Base-by-base conservation (phyloP, 2,329 filamentous ascomycete genomes). In the Zymoseptoria tritici region DNA sequence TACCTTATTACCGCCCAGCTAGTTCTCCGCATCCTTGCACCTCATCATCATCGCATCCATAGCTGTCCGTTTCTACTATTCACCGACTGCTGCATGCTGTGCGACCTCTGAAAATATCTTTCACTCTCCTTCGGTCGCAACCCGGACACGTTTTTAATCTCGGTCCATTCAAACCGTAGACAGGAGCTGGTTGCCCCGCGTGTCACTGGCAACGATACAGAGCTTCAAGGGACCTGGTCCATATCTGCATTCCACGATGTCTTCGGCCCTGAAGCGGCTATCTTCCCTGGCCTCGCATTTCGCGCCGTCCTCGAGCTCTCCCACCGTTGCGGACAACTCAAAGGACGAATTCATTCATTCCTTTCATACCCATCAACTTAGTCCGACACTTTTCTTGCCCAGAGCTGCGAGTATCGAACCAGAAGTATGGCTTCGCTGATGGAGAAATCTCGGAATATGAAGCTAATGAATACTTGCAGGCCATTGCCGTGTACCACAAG, bases 341-440 rank as follows among this genome's bases (percentile, higher is more conserved):
- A 54, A 57, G 21, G 66, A 68, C n/a, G 65, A 64, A 49, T 65
- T 62, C 64, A 69, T 74, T 61, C 79, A 78, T 64, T 74, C 69
- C 58, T 79, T 79, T 70, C 85, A 91, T 73, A 82, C 89, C 68
- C 89, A 93, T 75, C 85, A 87, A n/a, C 83, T 97, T 24, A 92
- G 90, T 1, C 93, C 93, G 0, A 96, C 92, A 1, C 87, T 86
- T 74, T 97, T 97, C 74, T 79, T 96, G 19, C 89, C 90, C 64
- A 86, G 93, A 56, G 91, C 93, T 20, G 92, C 92, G 8, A 81
- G 84, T 52, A 94, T 97, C 69, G 93, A 97, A 75, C 93, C 93
- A 4, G 80, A 93, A 71, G 83, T 62, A 59, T 20, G 56, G 53
- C 16, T 22, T 21, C 26, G 22, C 52, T 53, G 21, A 24, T 31